A percentile compares a stretch with the other conserved stretches of the same genome.
phyloP scores from a whole-genome alignment of 2,329 filamentous ascomycete genomes.

The Iodosphaeria phyllophila region DNA sequence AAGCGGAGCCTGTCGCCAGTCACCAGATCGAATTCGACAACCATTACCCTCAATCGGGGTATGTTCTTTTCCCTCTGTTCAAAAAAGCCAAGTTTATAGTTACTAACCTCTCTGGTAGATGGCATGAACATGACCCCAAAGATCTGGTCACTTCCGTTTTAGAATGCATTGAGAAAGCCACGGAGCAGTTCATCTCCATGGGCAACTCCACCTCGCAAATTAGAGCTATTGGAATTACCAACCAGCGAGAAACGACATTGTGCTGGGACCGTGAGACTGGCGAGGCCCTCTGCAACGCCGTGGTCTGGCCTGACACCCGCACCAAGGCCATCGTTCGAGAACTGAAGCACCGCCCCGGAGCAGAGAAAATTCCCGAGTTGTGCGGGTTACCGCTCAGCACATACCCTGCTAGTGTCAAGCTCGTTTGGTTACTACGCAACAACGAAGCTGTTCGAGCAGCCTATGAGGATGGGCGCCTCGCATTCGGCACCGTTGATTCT shows the following conservation, averaged over 20 bases:
- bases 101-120: constrained; percentile 28
- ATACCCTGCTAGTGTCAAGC: constrained; percentile 73
- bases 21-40: constrained; percentile 82
- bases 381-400: constrained; percentile 76
- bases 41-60: constrained; percentile 72
- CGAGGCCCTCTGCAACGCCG: constrained; percentile 64
- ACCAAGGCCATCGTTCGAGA: constrained; percentile 56
- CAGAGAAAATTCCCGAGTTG: constrained; percentile 48
- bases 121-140: constrained; percentile 75
- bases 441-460: constrained; percentile 49
- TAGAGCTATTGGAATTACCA: constrained; percentile 68
- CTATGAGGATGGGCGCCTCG: constrained; percentile 57
- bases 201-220: constrained; percentile 53
- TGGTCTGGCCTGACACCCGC: constrained; percentile 81
- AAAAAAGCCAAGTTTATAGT: constrained; percentile 2
- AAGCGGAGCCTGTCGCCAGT: constrained; percentile 58
- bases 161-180: constrained; percentile 60
- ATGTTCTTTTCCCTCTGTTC: constrained; percentile 16
- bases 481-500: constrained; percentile 75
- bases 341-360: constrained; percentile 46
- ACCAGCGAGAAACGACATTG: constrained; percentile 75
- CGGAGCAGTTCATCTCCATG: constrained; percentile 48
- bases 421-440: constrained; percentile 66
- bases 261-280: constrained; percentile 72
- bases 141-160: constrained; percentile 61